Conservation (phyloP, 345 rosid species). For the Litchi chinensis region DNA sequence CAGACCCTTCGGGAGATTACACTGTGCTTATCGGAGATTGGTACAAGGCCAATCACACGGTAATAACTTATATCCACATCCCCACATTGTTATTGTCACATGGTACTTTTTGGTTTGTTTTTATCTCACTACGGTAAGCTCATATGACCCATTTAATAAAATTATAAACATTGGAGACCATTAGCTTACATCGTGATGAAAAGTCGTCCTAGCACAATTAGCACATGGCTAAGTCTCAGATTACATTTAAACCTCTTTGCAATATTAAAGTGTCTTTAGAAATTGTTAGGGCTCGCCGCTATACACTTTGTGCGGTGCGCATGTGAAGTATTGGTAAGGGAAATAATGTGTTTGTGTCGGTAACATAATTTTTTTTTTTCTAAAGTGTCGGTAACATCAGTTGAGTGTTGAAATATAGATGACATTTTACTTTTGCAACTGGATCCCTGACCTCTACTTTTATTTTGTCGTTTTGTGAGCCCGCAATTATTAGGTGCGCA, state of each 20-base stretch:
- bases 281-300: not conserved
- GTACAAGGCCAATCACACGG: constrained; percentile 75
- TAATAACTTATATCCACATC: constrained; percentile 18
- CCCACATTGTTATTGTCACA: not conserved
- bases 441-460: not conserved
- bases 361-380: not conserved
- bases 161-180: too few relatives aligned
- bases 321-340: not conserved
- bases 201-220: too few relatives aligned
- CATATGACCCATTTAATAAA: too few relatives aligned
- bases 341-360: constrained; percentile 2
- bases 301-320: not conserved
- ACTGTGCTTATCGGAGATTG: constrained; percentile 74
- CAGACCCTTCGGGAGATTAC: constrained; percentile 61
- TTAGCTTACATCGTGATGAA: too few relatives aligned
- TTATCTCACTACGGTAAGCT: too few relatives aligned
- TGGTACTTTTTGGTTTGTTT: not conserved
- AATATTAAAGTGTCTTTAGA: not conserved
- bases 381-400: not conserved
- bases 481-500: not conserved
- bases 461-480: not conserved
- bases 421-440: not conserved
- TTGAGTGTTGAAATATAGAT: not conserved
- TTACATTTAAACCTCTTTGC: not conserved
- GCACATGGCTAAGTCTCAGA: too few relatives aligned